Evolutionary conservation across 2,329 filamentous ascomycete genomes (phyloP).

Genomic region (Botrytis medusae): DNA sequence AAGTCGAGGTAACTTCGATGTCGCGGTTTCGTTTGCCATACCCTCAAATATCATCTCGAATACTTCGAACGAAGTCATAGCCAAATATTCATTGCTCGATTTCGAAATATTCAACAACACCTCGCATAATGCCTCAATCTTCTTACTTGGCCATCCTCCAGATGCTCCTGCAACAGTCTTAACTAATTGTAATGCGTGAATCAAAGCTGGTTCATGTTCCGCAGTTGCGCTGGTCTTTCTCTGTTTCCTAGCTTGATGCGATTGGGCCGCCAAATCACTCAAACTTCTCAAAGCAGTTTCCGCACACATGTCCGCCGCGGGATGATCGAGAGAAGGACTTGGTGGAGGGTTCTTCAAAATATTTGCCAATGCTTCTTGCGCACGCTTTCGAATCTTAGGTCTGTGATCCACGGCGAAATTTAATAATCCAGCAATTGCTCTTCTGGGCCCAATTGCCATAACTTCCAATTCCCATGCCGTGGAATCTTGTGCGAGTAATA

Average conservation of each 20-base stretch:
- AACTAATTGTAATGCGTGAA: constrained; percentile 88
- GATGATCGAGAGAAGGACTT: constrained; percentile 89
- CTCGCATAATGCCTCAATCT: constrained; percentile 90
- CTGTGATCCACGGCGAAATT: constrained; percentile 81
- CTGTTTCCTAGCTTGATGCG: constrained; percentile 64
- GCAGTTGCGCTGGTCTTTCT: constrained; percentile 55
- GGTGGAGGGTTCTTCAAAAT: constrained; percentile 84
- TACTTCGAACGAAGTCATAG: constrained; percentile 93
- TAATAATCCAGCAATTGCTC: constrained; percentile 83
- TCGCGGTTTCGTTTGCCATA: constrained; percentile 82
- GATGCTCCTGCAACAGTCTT: constrained; percentile 86
- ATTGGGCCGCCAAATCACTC: constrained; percentile 67
- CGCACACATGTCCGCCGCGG: constrained; percentile 93
- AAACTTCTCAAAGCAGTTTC: constrained; percentile 83
- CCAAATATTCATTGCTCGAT: constrained; percentile 91
- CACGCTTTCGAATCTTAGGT: constrained; percentile 91
- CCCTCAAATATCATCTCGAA: constrained; percentile 96
- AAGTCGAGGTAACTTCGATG: constrained; percentile 82
- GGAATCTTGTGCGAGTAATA: constrained; percentile 85
- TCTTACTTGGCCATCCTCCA: constrained; percentile 93
- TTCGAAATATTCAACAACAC: constrained; percentile 83
- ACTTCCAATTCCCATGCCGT: constrained; percentile 84
- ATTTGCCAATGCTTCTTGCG: constrained; percentile 82
- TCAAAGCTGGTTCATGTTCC: constrained; percentile 76
- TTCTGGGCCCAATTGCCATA: constrained; percentile 78